Percentiles rank a stretch among this genome's conserved stretches.
These are phyloP conservation scores for Clonostachys chloroleuca DNA, from an alignment of 2,329 filamentous ascomycete species.

Conservation along the genomic window DNA sequence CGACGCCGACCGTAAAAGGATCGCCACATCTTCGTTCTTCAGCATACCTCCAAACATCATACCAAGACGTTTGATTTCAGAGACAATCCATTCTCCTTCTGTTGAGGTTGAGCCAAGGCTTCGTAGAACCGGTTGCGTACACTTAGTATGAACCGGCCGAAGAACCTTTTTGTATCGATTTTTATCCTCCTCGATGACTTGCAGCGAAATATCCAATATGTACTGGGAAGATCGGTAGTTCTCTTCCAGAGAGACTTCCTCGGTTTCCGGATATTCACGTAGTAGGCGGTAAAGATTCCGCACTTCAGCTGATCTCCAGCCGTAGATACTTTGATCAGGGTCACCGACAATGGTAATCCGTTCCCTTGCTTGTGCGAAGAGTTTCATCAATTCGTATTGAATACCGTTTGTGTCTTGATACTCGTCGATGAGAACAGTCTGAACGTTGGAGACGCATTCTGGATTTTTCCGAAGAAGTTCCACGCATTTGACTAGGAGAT, in stretches of 20 bases:
- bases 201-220: slow-evolving; percentile 75
- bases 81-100: slow-evolving; percentile 86
- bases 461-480: slow-evolving; percentile 72
- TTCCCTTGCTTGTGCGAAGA: slow-evolving; percentile 69
- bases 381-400: slow-evolving; percentile 89
- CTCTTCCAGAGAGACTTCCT: slow-evolving; percentile 82
- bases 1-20: slow-evolving; percentile 79
- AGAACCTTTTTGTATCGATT: slow-evolving; percentile 76
- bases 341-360: slow-evolving; percentile 95
- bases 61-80: slow-evolving; percentile 70
- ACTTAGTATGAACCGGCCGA: slow-evolving; percentile 73
- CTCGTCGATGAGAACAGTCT: slow-evolving; percentile 91
- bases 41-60: slow-evolving; percentile 71
- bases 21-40: slow-evolving; percentile 72
- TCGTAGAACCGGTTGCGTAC: slow-evolving; percentile 76
- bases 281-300: slow-evolving; percentile 81
- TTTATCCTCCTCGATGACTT: slow-evolving; percentile 87
- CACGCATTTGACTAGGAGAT: slow-evolving; percentile 79
- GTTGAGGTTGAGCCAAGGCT: slow-evolving; percentile 63
- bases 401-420: slow-evolving; percentile 97
- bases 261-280: slow-evolving; percentile 69
- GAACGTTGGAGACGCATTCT: slow-evolving; percentile 80
- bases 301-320: slow-evolving; percentile 89
- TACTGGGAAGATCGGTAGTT: slow-evolving; percentile 91
- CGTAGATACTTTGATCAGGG: slow-evolving; percentile 96